Evolutionary conservation across 768 basidiomycete species (phyloP).

Genomic region (Agrocybe praecox): DNA sequence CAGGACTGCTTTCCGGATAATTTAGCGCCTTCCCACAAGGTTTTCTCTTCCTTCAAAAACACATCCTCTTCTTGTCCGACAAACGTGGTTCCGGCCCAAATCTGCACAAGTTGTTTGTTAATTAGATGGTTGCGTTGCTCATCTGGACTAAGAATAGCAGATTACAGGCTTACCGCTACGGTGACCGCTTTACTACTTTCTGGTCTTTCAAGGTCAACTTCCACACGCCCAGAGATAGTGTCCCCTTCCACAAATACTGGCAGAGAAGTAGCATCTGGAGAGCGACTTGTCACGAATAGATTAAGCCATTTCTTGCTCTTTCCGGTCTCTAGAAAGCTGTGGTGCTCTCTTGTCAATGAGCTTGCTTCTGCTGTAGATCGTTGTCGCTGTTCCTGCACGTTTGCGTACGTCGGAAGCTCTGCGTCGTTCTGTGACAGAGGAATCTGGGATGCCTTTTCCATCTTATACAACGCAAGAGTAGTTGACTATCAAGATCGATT

Average conservation of each 20-base stretch:
- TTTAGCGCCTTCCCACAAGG: conserved; percentile 46
- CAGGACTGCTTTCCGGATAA: conserved; percentile 47
- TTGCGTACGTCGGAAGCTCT: conserved; percentile 21
- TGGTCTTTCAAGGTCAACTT: conserved; percentile 50
- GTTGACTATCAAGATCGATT: no score
- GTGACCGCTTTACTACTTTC: conserved; percentile 51
- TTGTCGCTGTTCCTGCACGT: conserved; percentile 3
- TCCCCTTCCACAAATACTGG: conserved; percentile 54
- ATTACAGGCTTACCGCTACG: conserved; percentile 42
- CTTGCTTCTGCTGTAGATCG: neutral
- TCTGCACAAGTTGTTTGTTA: conserved; percentile 27
- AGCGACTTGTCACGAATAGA: conserved; percentile 49
- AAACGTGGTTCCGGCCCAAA: conserved; percentile 48
- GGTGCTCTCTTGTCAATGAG: conserved; percentile 31
- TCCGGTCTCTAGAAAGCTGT: conserved; percentile 41
- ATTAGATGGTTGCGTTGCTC: no score
- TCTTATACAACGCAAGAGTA: neutral
- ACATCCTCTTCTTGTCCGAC: conserved; percentile 56
- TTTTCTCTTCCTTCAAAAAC: conserved; percentile 46
- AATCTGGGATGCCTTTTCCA: neutral
- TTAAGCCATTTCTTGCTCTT: conserved; percentile 51
- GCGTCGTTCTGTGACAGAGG: conserved; percentile 14
- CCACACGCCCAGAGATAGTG: conserved; percentile 49
- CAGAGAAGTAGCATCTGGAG: conserved; percentile 35
- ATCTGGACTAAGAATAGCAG: no score